Evolutionary conservation across 768 basidiomycete genomes (phyloP).

Genomic region (Amanita molliuscula): DNA sequence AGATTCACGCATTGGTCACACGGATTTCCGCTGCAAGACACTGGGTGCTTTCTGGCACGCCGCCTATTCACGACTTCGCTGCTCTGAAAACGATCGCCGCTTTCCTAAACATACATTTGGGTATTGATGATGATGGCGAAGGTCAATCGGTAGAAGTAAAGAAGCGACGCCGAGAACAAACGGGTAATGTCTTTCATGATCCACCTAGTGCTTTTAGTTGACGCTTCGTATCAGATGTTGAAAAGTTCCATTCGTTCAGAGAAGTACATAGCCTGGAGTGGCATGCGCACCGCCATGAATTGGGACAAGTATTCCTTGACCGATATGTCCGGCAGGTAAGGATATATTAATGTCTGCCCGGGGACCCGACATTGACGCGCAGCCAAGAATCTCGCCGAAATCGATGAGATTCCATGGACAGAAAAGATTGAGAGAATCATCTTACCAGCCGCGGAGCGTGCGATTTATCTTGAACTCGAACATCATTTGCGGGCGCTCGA

Average conservation of each 20-base stretch:
- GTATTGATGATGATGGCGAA: constrained; percentile 83
- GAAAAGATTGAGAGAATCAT: constrained; percentile 51
- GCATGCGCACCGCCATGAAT: constrained; percentile 78
- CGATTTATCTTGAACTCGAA: constrained; percentile 90
- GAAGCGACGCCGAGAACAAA: constrained; percentile 76
- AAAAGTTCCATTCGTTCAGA: constrained; percentile 93
- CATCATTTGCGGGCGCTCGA: constrained; percentile 88
- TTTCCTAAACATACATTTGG: constrained; percentile 84
- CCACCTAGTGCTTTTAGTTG: background rate
- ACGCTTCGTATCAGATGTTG: constrained; percentile 45
- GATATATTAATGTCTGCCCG: constrained; percentile 1
- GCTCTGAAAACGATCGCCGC: constrained; percentile 86
- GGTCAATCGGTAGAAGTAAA: constrained; percentile 66
- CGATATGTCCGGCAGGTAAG: constrained; percentile 78
- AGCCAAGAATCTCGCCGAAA: constrained; percentile 84
- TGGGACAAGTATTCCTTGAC: constrained; percentile 77
- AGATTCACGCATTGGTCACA: constrained; percentile 69
- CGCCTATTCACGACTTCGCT: constrained; percentile 84
- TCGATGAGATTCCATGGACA: constrained; percentile 85
- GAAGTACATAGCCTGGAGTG: constrained; percentile 88
- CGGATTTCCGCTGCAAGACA: constrained; percentile 66
- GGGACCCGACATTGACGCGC: background rate
- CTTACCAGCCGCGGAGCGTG: constrained; percentile 87
- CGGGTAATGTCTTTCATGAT: constrained; percentile 37
- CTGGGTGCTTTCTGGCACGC: constrained; percentile 97